phyloP scores from a whole-genome alignment of 345 rosid genomes.

The Pelargonium nanum region DNA sequence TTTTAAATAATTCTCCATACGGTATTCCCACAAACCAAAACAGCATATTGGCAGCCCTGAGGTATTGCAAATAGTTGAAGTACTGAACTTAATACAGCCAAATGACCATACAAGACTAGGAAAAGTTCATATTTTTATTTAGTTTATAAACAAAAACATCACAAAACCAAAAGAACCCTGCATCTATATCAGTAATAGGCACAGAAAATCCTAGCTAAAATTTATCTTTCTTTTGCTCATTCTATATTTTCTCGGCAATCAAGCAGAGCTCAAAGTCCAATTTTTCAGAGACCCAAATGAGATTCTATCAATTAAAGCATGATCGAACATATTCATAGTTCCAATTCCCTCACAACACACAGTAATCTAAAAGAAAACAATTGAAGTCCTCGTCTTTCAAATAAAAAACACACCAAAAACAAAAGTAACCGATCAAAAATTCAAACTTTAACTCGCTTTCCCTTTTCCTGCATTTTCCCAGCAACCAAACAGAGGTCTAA shows the following conservation, averaged over 20 bases:
- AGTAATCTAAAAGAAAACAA: neutral
- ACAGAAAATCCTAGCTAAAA: neutral
- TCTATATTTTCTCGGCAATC: constrained; percentile 6
- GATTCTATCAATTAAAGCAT: constrained; percentile 3
- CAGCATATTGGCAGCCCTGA: too few relatives aligned
- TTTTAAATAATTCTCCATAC: neutral
- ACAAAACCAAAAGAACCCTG: neutral
- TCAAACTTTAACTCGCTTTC: neutral
- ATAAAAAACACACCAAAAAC: neutral
- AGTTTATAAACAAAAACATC: too few relatives aligned
- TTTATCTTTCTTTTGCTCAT: neutral
- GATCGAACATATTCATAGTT: neutral
- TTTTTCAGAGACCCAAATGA: neutral
- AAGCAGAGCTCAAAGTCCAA: constrained; percentile 8
- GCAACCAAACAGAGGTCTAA: constrained; percentile 2
- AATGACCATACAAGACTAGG: neutral
- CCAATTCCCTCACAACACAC: neutral
- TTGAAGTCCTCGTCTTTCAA: neutral
- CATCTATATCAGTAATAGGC: too few relatives aligned
- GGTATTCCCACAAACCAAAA: neutral
- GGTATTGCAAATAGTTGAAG: neutral
- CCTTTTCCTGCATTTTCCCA: constrained; percentile 5
- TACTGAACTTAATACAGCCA: neutral
- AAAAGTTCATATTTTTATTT: neutral
- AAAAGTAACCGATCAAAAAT: neutral